Conservation (phyloP, 2,329 filamentous ascomycete species). For the Monilinia aucupariae region DNA sequence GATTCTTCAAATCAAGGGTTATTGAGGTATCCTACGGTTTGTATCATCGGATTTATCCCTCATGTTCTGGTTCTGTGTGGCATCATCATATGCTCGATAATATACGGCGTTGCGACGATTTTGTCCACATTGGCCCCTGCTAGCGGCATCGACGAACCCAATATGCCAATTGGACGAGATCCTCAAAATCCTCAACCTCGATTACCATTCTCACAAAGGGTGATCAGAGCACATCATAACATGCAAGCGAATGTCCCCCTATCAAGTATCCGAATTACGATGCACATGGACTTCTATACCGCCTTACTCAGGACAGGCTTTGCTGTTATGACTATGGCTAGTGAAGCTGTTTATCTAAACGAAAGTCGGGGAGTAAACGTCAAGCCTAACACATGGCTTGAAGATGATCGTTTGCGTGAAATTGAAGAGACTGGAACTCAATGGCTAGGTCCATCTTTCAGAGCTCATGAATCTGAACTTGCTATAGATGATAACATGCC, state of each 20-base stretch:
- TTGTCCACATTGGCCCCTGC: conserved; percentile 62
- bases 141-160: conserved; percentile 22
- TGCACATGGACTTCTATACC: conserved; percentile 94
- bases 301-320: conserved; percentile 83
- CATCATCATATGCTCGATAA: conserved; percentile 66
- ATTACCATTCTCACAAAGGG: conserved; percentile 50
- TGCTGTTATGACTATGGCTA: conserved; percentile 82
- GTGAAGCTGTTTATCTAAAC: conserved; percentile 91
- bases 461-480: conserved; percentile 25
- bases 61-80: conserved; percentile 82
- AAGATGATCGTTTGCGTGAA: conserved; percentile 77
- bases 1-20: conserved; percentile 60
- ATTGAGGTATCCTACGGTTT: conserved; percentile 86
- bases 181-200: conserved; percentile 27
- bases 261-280: conserved; percentile 70
- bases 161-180: conserved; percentile 37
- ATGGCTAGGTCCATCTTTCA: conserved; percentile 34
- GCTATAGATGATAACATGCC: conserved; percentile 25
- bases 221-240: conserved; percentile 72
- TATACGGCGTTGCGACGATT: conserved; percentile 71
- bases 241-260: conserved; percentile 89
- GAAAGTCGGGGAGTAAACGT: conserved; percentile 75
- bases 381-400: conserved; percentile 79
- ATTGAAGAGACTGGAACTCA: conserved; percentile 49
- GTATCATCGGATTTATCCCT: conserved; percentile 89